A percentile compares a stretch with the other conserved stretches of the same genome.
These are phyloP conservation scores for Phaeotremella fagi DNA, from an alignment of 768 basidiomycete species.

Conservation along the genomic window DNA sequence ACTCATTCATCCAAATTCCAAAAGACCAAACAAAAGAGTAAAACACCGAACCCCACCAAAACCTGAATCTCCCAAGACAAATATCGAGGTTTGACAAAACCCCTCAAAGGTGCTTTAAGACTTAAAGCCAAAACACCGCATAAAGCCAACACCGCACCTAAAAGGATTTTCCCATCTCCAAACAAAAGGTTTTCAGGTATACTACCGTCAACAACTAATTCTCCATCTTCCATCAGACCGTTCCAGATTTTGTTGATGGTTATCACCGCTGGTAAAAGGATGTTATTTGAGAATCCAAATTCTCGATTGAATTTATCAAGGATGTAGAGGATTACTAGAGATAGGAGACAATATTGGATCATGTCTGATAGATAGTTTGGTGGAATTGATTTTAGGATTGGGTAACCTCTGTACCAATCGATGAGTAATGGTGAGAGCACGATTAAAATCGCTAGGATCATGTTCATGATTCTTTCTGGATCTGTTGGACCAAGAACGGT, in stretches of 20 bases:
- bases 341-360: slow-evolving; percentile 19
- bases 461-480: slow-evolving; percentile 19
- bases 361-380: slow-evolving; percentile 14
- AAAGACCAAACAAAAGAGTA: slow-evolving; percentile 15
- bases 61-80: slow-evolving; percentile 4
- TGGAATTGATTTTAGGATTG: slow-evolving; percentile 3
- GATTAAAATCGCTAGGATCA: slow-evolving; percentile 15
- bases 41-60: slow-evolving; percentile 6
- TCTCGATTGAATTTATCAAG: slow-evolving; percentile 16
- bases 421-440: slow-evolving; percentile 14
- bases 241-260: slow-evolving; percentile 4
- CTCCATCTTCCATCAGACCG: slow-evolving; percentile 7
- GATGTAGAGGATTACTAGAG: slow-evolving; percentile 3
- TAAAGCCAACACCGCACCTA: slow-evolving; percentile 20
- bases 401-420: slow-evolving; percentile 21
- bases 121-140: slow-evolving; percentile 11
- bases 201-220: slow-evolving; percentile 12
- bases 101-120: slow-evolving; percentile 5
- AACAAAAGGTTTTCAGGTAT: slow-evolving; percentile 33
- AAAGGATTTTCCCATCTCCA: slow-evolving; percentile 20
- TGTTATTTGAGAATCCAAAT: slow-evolving; percentile 10
- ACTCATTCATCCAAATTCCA: slow-evolving; percentile 11
- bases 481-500: slow-evolving; percentile 19
- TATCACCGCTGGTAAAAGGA: slow-evolving; percentile 6
- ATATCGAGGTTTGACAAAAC: slow-evolving; percentile 12